A percentile compares a stretch with the other conserved stretches of the same genome.
phyloP scores from a whole-genome alignment of 2,329 filamentous ascomycete genomes.

The Pseudocercospora ulei region DNA sequence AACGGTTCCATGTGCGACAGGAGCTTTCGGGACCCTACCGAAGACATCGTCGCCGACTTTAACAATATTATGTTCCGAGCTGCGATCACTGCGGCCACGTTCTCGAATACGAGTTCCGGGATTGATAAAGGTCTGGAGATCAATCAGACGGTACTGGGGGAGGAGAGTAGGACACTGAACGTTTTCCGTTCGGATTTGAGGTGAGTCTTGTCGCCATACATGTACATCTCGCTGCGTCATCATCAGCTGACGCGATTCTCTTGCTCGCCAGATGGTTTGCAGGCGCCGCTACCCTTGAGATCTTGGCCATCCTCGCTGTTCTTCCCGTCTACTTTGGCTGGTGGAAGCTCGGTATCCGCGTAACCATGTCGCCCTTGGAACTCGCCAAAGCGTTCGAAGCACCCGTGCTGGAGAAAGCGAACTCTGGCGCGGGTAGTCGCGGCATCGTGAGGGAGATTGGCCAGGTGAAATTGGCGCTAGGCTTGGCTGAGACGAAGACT shows the following conservation, averaged over 20 bases:
- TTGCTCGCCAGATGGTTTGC: conserved; percentile 14
- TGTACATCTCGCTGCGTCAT: too few species aligned
- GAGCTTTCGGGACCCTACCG: conserved; percentile 12
- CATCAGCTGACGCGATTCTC: too few species aligned
- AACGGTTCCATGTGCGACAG: conserved; percentile 1
- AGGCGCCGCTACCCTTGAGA: conserved; percentile 11
- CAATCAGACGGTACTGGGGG: neutral
- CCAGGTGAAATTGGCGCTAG: conserved; percentile 3
- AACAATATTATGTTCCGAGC: conserved; percentile 16
- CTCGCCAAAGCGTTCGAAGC: conserved; percentile 4
- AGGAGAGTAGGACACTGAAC: conserved; percentile 1
- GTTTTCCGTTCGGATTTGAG: conserved; percentile 4
- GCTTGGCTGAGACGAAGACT: neutral
- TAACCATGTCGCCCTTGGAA: conserved; percentile 3
- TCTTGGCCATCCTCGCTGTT: conserved; percentile 13
- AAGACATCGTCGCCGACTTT: conserved; percentile 9
- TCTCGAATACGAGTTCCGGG: conserved; percentile 7
- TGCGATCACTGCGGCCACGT: conserved; percentile 6
- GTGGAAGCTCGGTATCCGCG: conserved; percentile 12
- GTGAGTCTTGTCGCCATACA: neutral
- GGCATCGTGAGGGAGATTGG: conserved; percentile 5
- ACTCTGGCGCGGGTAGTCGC: conserved; percentile 8
- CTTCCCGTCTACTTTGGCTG: conserved; percentile 18
- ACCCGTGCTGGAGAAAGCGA: neutral
- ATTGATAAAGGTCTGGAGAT: neutral